Evolutionary conservation across 148 eudicot genomes (phyloP).

Genomic region (Rhododendron simsii): DNA sequence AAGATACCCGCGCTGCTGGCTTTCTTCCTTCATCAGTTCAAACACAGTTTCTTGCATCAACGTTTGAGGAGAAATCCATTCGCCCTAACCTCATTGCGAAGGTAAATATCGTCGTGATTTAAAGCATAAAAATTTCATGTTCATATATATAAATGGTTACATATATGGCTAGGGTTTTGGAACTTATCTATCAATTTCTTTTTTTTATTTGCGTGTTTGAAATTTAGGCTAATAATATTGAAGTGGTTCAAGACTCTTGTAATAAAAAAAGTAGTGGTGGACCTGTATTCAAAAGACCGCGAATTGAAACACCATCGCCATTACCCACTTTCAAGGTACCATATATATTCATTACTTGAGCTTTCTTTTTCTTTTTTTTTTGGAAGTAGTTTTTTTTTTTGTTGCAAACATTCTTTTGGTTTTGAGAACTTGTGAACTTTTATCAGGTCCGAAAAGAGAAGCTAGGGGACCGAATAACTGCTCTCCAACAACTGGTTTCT

Average conservation of each 20-base stretch:
- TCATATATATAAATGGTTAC: background rate
- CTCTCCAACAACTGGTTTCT: conserved; percentile 87
- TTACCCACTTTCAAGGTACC: conserved; percentile 87
- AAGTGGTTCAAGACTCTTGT: conserved; percentile 20
- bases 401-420: background rate
- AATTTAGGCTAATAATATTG: conserved; percentile 22
- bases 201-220: background rate
- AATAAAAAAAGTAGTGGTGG: conserved; percentile 34
- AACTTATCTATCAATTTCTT: background rate
- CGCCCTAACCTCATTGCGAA: conserved; percentile 20
- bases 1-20: conserved; percentile 22
- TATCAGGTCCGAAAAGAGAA: conserved; percentile 87
- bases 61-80: conserved; percentile 22
- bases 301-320: conserved; percentile 73
- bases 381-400: background rate
- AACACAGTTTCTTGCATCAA: conserved; percentile 22
- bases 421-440: background rate
- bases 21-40: conserved; percentile 34
- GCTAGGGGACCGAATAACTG: conserved; percentile 89
- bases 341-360: background rate
- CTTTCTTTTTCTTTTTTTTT: background rate
- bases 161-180: conserved; percentile 20
- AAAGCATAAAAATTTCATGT: background rate
- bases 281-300: conserved; percentile 49
- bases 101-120: conserved; percentile 24